Percentiles rank a stretch among this genome's conserved stretches.
phyloP scores from a whole-genome alignment of 176 grass and related monocot species.

The Rhynchospora pubera region DNA sequence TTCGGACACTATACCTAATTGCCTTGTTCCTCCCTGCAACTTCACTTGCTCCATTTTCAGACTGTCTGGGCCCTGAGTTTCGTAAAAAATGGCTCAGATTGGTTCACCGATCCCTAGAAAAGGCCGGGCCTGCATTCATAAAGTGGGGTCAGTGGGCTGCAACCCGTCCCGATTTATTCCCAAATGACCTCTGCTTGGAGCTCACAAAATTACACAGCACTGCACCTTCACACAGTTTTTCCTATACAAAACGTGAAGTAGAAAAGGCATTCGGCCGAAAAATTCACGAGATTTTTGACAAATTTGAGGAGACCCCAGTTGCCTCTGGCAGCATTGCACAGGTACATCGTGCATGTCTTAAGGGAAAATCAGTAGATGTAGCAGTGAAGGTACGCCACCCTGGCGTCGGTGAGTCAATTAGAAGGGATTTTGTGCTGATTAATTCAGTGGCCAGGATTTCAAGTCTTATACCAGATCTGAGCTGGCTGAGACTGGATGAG shows the following conservation, averaged over 20 bases:
- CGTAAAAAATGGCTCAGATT: slow-evolving; percentile 71
- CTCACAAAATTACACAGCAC: slow-evolving; percentile 82
- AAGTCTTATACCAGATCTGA: slow-evolving; percentile 57
- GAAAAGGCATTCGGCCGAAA: slow-evolving; percentile 84
- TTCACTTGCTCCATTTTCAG: slow-evolving; percentile 59
- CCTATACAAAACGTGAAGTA: slow-evolving; percentile 59
- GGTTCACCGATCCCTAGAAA: slow-evolving; percentile 67
- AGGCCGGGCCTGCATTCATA: slow-evolving; percentile 87
- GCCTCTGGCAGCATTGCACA: slow-evolving; percentile 97
- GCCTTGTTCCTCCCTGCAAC: slow-evolving; percentile 73
- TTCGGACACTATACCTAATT: slow-evolving; percentile 51
- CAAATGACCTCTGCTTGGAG: slow-evolving; percentile 85
- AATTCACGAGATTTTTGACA: slow-evolving; percentile 76
- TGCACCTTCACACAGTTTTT: slow-evolving; percentile 75
- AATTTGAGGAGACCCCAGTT: slow-evolving; percentile 86
- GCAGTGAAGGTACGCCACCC: slow-evolving; percentile 97
- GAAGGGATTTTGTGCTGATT: slow-evolving; percentile 78
- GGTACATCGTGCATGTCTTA: slow-evolving; percentile 80
- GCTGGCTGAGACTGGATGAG: slow-evolving; percentile 95
- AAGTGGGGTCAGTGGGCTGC: slow-evolving; percentile 99
- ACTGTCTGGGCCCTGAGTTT: slow-evolving; percentile 47
- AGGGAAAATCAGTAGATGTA: slow-evolving; percentile 50
- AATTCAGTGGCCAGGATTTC: slow-evolving; percentile 67
- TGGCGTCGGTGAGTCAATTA: slow-evolving; percentile 88
- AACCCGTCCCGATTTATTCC: slow-evolving; percentile 87